Base-by-base conservation (phyloP, 768 basidiomycete species). In the Phanerodontia chrysosporium region DNA sequence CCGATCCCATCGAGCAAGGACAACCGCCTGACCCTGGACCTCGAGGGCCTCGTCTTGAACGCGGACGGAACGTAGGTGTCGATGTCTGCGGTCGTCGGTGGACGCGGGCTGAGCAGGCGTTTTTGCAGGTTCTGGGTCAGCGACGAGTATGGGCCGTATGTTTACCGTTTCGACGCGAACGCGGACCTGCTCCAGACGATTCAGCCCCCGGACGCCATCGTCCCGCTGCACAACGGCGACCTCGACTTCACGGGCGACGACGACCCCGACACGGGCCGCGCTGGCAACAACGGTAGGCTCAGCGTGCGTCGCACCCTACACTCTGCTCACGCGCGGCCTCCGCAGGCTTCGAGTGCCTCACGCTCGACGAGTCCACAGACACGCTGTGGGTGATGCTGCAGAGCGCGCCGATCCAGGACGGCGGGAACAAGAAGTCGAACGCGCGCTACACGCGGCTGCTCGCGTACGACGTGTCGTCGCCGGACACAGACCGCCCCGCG, bases 111-210 rank as follows among this genome's bases (percentile, higher is more conserved):
- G 14, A 18, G 51, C 29, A 13, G 36, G 1, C 39, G 30, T 46
- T n/a, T n/a, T n/a, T n/a, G 30, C 46, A 84, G 83, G 0, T 84
- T 78, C 70, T 87, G 83, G 84, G 74, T 82, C 29, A 83, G 82
- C 63, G 87, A 88, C 66, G 86, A 88, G 71, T 88, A 87, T 62
- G 86, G 85, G 0, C 83, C 84, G 2, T 83, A 84, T 64, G 82
- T 87, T 61, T 85, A 87, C 69, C 76, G 74, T 16, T 81, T 81
- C 68, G 70, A 76, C 0, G 65, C 75, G 0, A 67, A 69, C 25
- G 84, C 85, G 1, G 64, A 75, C 1, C 71, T 87, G 6, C 67
- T 86, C 22, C 76, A 80, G 62, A 80, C 81, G 1, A 85, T 88
- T 45, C 75, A 82, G 64, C 84, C 85, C 0, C 84, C 84, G 0